Evolutionary conservation across 495 filamentous ascomycete genomes (phyloP).

Genomic region (Neurospora tetraspora): DNA sequence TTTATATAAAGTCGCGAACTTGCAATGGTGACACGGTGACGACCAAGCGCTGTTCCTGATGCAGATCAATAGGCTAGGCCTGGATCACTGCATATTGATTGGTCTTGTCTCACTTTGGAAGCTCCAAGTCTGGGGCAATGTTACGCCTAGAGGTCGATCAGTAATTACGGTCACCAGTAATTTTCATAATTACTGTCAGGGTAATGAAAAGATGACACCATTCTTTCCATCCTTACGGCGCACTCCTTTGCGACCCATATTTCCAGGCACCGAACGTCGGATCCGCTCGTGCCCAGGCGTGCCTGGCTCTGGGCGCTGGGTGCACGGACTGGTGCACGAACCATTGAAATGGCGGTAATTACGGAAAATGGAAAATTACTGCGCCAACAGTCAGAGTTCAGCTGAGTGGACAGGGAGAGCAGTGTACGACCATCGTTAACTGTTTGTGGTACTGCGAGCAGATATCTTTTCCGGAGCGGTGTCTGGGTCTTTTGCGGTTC

Average conservation of each 20-base stretch:
- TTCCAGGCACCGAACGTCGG: too few species aligned
- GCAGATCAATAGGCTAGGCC: not conserved
- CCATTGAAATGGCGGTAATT: too few species aligned
- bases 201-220: too few species aligned
- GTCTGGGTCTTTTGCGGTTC: not conserved
- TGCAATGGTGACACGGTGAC: not conserved
- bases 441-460: not conserved
- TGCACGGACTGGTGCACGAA: too few species aligned
- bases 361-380: too few species aligned
- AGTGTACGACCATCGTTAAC: not conserved
- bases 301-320: too few species aligned
- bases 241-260: too few species aligned
- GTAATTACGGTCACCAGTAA: too few species aligned
- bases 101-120: not conserved
- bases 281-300: too few species aligned
- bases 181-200: too few species aligned
- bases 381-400: not conserved
- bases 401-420: not conserved
- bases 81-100: not conserved
- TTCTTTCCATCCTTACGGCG: too few species aligned
- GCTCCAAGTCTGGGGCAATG: not conserved
- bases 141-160: not conserved
- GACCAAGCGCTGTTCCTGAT: not conserved
- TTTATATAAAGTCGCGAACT: not conserved
- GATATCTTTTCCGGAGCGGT: not conserved